A percentile compares a stretch with the other conserved stretches of the same genome.
phyloP scores from a whole-genome alignment of 2,329 filamentous ascomycete genomes.

The Alternaria longipes region DNA sequence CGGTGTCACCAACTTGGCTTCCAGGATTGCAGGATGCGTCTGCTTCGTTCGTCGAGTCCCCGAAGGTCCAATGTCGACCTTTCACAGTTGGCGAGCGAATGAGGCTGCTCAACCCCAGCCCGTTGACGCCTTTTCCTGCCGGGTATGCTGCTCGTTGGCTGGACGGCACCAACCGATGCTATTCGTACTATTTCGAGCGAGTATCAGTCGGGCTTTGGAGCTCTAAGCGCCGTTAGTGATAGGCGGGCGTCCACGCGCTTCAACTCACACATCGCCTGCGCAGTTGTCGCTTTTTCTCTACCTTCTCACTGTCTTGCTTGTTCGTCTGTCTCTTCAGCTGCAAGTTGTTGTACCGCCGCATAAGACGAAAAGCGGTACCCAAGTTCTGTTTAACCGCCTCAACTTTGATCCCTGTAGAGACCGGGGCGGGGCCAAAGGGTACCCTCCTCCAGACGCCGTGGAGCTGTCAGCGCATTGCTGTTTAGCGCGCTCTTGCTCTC shows the following conservation, averaged over 20 bases:
- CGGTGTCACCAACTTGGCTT: conserved; percentile 44
- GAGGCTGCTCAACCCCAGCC: conserved; percentile 37
- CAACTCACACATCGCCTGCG: conserved; percentile 40
- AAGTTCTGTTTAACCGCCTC: conserved; percentile 46
- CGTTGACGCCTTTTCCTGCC: conserved; percentile 47
- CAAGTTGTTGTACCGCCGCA: conserved; percentile 43
- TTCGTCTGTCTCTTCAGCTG: conserved; percentile 48
- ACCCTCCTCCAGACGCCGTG: conserved; percentile 50
- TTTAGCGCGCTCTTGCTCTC: conserved; percentile 51
- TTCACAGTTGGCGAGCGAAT: conserved; percentile 39
- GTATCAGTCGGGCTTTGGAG: conserved; percentile 41
- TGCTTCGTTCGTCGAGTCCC: conserved; percentile 40
- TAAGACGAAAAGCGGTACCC: conserved; percentile 52
- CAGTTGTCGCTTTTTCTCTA: conserved; percentile 42
- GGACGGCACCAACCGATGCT: conserved; percentile 36
- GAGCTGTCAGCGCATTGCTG: conserved; percentile 45
- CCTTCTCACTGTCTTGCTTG: conserved; percentile 37
- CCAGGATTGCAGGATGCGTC: conserved; percentile 40
- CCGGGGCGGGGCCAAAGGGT: conserved; percentile 51
- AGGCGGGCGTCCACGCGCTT: conserved; percentile 45
- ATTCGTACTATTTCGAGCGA: conserved; percentile 49
- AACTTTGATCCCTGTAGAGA: conserved; percentile 45
- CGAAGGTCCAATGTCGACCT: conserved; percentile 37
- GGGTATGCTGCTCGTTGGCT: conserved; percentile 38
- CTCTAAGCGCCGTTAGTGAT: conserved; percentile 52